A percentile compares a stretch with the other conserved stretches of the same genome.
Evolutionary conservation across 2,329 filamentous ascomycete species (phyloP).

Genomic region (Elsinoe fawcettii): DNA sequence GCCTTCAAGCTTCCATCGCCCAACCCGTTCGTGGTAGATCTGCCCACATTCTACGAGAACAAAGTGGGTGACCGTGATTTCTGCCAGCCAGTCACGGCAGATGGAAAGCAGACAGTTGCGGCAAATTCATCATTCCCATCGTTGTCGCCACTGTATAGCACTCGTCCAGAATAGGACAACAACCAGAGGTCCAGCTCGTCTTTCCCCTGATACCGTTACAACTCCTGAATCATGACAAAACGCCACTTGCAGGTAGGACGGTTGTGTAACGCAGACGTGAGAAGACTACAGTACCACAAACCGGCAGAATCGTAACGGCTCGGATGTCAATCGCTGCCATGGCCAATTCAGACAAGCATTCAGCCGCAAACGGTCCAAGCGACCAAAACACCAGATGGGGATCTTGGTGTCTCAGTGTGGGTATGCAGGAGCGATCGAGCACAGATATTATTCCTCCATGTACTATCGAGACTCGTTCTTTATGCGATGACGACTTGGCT

Average conservation of each 20-base stretch:
- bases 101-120: not conserved
- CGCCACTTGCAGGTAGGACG: not conserved
- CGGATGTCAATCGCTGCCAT: not conserved
- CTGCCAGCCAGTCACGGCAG: not conserved
- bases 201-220: not conserved
- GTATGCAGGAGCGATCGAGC: not conserved
- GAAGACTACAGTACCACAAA: not conserved
- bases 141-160: not conserved
- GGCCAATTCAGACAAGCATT: not conserved
- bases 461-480: too few species aligned
- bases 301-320: not conserved
- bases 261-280: not conserved
- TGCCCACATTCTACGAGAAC: too few species aligned
- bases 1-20: too few species aligned
- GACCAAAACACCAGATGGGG: not conserved
- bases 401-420: not conserved
- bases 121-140: not conserved
- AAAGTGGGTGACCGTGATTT: too few species aligned
- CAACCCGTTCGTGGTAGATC: too few species aligned
- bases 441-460: too few species aligned
- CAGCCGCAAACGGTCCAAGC: not conserved
- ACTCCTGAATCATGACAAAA: slow-evolving; percentile 3
- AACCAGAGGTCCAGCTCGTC: not conserved
- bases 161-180: not conserved
- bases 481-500: too few species aligned